Evolutionary conservation across 345 rosid species (phyloP).

Genomic region (Citrus trifoliata): DNA sequence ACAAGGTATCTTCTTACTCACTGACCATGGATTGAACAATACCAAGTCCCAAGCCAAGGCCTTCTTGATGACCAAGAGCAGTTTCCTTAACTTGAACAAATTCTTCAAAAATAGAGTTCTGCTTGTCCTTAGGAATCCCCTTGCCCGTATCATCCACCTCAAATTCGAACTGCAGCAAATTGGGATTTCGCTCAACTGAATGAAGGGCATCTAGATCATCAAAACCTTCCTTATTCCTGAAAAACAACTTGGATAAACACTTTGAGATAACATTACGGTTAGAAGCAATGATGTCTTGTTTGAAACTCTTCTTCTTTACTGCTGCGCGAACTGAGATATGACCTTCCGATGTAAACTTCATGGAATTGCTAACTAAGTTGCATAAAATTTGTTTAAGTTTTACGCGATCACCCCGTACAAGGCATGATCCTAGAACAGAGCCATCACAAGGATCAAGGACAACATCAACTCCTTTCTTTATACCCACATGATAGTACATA

Average conservation of each 20-base stretch:
- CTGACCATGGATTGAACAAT: slow-evolving; percentile 39
- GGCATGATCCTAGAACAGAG: slow-evolving; percentile 21
- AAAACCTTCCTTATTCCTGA: slow-evolving; percentile 12
- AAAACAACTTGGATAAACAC: slow-evolving; percentile 18
- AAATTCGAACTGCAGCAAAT: slow-evolving; percentile 25
- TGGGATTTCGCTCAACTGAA: slow-evolving; percentile 21
- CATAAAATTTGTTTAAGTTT: slow-evolving; percentile 35
- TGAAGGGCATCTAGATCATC: slow-evolving; percentile 22
- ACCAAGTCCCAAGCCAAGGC: slow-evolving; percentile 36
- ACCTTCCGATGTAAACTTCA: slow-evolving; percentile 34
- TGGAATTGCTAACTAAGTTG: slow-evolving; percentile 34
- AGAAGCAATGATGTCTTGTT: slow-evolving; percentile 29
- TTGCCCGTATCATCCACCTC: slow-evolving; percentile 41
- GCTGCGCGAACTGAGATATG: slow-evolving; percentile 26
- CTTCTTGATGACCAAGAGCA: slow-evolving; percentile 32
- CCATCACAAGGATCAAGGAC: slow-evolving; percentile 36
- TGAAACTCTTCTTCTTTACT: slow-evolving; percentile 21
- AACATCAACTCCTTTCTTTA: slow-evolving; percentile 30
- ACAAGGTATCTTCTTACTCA: background rate
- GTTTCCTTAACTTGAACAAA: slow-evolving; percentile 40
- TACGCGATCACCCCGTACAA: slow-evolving; percentile 24
- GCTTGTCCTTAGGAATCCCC: slow-evolving; percentile 38
- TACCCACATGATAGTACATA: slow-evolving; percentile 25
- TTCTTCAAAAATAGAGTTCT: slow-evolving; percentile 33
- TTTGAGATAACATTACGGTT: slow-evolving; percentile 12